A percentile compares a stretch with the other conserved stretches of the same genome.
Conservation (phyloP, 257 asterid genomes). For the Handroanthus guayacan region DNA sequence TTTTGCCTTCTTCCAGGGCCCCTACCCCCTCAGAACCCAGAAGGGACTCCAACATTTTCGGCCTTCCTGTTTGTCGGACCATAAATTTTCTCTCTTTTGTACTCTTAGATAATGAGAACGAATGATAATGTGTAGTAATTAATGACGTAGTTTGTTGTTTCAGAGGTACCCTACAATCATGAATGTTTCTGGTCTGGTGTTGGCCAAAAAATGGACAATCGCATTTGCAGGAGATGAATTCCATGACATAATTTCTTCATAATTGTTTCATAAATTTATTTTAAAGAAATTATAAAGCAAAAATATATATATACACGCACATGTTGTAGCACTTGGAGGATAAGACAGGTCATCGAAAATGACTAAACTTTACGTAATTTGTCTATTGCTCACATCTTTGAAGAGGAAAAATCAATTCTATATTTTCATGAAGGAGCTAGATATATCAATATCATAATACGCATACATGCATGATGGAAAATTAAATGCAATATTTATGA, state of each 20-base stretch:
- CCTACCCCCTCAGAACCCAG: not conserved
- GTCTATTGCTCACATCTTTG: conserved; percentile 30
- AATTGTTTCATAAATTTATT: not conserved
- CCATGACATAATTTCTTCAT: conserved; percentile 30
- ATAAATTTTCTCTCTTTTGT: not conserved
- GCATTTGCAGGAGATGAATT: conserved; percentile 22
- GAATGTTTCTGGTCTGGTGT: not conserved
- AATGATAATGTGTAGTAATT: not conserved
- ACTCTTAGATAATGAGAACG: not conserved
- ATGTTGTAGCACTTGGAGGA: conserved; percentile 7
- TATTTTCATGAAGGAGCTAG: not conserved
- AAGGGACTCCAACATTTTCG: conserved; percentile 9
- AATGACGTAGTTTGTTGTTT: conserved; percentile 7
- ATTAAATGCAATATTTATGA: not conserved
- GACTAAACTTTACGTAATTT: conserved; percentile 35
- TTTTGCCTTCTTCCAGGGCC: not conserved
- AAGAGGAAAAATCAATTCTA: not conserved
- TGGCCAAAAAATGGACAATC: not conserved
- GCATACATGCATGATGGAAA: not conserved
- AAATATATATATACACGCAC: no score
- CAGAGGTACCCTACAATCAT: conserved; percentile 26
- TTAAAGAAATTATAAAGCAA: no score
- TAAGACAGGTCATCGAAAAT: conserved; percentile 40
- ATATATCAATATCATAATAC: not conserved
- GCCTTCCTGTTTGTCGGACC: conserved; percentile 22